Evolutionary conservation across 805 yeast genomes (phyloP).

Genomic region (Lachancea nothofagi): DNA sequence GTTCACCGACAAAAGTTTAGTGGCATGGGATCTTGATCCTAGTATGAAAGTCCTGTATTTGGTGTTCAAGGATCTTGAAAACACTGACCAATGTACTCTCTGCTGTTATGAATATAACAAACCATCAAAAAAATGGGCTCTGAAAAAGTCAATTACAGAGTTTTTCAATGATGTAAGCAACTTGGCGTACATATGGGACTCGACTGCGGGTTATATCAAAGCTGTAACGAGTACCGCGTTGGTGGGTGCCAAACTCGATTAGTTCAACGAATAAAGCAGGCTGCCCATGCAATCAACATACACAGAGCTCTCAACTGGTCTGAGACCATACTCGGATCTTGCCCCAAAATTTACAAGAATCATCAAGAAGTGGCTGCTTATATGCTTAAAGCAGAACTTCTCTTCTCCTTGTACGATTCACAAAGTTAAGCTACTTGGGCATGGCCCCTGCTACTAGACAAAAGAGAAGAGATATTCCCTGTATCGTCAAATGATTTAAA

Average conservation of each 20-base stretch:
- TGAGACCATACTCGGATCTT: no score
- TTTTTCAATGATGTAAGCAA: background rate
- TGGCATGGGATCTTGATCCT: slow-evolving; percentile 9
- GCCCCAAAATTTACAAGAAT: no score
- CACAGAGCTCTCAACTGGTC: no score
- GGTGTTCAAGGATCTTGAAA: background rate
- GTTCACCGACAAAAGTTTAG: slow-evolving; percentile 1
- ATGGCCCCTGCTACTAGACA: no score
- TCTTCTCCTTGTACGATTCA: no score
- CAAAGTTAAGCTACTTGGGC: no score
- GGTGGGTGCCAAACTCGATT: background rate
- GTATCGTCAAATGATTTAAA: no score
- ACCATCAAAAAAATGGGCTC: slow-evolving; percentile 5
- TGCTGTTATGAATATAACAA: background rate
- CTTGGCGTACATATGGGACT: slow-evolving; percentile 4
- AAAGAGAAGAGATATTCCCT: no score
- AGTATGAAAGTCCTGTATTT: slow-evolving; percentile 7
- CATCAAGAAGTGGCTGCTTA: no score
- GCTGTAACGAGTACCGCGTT: background rate
- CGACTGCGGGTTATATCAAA: background rate
- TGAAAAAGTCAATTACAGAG: background rate
- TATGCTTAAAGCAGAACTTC: no score
- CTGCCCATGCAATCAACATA: no score
- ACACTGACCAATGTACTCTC: background rate
- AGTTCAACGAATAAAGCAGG: no score